phyloP scores from a whole-genome alignment of 495 filamentous ascomycete species.

The Hyaloscypha hepaticicola region DNA sequence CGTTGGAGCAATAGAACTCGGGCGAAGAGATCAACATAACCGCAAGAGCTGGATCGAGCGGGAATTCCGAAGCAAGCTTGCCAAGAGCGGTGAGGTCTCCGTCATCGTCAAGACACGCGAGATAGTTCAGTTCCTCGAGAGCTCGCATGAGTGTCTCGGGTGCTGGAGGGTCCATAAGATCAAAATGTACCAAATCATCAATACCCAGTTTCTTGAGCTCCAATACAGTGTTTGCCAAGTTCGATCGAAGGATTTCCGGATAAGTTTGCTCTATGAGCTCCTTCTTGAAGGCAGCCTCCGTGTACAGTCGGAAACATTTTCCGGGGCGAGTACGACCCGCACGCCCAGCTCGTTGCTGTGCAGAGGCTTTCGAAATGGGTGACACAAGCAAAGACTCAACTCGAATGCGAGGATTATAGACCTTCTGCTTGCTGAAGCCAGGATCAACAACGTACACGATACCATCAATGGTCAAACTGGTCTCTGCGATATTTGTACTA shows the following conservation, averaged over 20 bases:
- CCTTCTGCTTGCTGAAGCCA: slow-evolving; percentile 99
- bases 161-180: slow-evolving; percentile 97
- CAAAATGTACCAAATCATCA: slow-evolving; percentile 95
- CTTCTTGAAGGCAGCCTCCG: slow-evolving; percentile 94
- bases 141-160: slow-evolving; percentile 99
- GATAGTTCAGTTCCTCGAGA: slow-evolving; percentile 94
- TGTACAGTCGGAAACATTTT: slow-evolving; percentile 97
- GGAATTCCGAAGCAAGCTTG: slow-evolving; percentile 89
- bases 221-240: slow-evolving; percentile 89
- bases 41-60: slow-evolving; percentile 89
- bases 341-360: slow-evolving; percentile 96
- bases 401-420: slow-evolving; percentile 95
- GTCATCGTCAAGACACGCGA: slow-evolving; percentile 95
- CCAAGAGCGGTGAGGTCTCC: slow-evolving; percentile 86
- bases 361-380: slow-evolving; percentile 97
- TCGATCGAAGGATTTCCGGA: slow-evolving; percentile 92
- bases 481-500: slow-evolving; percentile 98
- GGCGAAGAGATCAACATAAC: slow-evolving; percentile 98
- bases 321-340: slow-evolving; percentile 96
- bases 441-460: slow-evolving; percentile 99
- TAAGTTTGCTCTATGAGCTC: slow-evolving; percentile 97
- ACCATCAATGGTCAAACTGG: slow-evolving; percentile 94
- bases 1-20: slow-evolving; percentile 98
- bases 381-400: slow-evolving; percentile 96
- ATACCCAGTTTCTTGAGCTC: slow-evolving; percentile 98